Evolutionary conservation across 805 yeast species (phyloP).

Genomic region (Metschnikowia drakensbergensis): DNA sequence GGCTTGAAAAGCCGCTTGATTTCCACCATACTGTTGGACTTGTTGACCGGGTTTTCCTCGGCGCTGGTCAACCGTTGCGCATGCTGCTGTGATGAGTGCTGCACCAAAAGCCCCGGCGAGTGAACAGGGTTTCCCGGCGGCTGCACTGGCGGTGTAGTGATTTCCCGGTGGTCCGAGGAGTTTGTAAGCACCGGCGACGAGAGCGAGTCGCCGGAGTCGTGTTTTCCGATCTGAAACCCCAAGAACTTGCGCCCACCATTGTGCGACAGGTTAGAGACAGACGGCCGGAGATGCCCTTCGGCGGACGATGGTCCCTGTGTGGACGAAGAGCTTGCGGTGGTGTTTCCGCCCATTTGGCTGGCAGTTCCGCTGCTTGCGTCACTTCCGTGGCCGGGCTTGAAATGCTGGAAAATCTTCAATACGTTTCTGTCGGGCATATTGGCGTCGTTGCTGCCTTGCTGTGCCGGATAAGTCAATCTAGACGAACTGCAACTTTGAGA

Average conservation of each 20-base stretch:
- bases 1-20: conserved; percentile 71
- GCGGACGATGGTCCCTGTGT: conserved; percentile 19
- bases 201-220: conserved; percentile 37
- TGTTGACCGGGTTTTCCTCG: conserved; percentile 27
- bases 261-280: conserved; percentile 29
- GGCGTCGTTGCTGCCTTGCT: background rate
- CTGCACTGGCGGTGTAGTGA: conserved; percentile 9
- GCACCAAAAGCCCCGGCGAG: conserved; percentile 10
- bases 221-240: conserved; percentile 41
- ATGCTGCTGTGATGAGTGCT: conserved; percentile 8
- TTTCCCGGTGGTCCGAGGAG: conserved; percentile 23
- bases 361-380: background rate
- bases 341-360: background rate
- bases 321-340: background rate
- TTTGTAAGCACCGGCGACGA: conserved; percentile 35
- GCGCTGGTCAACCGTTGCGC: conserved; percentile 10
- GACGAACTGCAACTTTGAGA: too few relatives aligned
- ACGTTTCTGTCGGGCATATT: conserved; percentile 45
- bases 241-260: conserved; percentile 23
- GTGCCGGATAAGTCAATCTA: too few relatives aligned
- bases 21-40: conserved; percentile 59
- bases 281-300: conserved; percentile 7
- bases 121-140: conserved; percentile 3
- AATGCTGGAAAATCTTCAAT: conserved; percentile 38
- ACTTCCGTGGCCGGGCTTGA: conserved; percentile 25